phyloP scores from a whole-genome alignment of 164 flowering plant genomes.

The Taxillus chinensis region DNA sequence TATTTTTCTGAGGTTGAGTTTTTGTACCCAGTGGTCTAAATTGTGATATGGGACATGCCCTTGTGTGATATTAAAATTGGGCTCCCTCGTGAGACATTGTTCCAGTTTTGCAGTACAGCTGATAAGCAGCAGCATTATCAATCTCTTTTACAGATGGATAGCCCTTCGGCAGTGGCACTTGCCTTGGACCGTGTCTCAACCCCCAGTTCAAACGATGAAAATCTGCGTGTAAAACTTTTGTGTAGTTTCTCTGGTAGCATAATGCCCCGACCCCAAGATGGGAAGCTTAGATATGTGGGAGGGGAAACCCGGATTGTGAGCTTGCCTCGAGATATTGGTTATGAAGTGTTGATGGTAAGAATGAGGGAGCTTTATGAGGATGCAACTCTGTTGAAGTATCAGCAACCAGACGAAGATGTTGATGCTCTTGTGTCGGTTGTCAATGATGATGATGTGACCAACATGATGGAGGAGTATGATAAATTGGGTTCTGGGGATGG shows the following conservation, averaged over 20 bases:
- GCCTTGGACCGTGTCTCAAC: neutral
- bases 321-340: slow-evolving; percentile 53
- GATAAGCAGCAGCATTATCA: slow-evolving; percentile 15
- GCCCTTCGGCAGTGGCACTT: slow-evolving; percentile 17
- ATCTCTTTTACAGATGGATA: slow-evolving; percentile 34
- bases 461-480: slow-evolving; percentile 99
- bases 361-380: slow-evolving; percentile 81
- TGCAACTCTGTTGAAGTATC: slow-evolving; percentile 67
- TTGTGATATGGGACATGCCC: slow-evolving; percentile 13
- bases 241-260: slow-evolving; percentile 91
- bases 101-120: slow-evolving; percentile 1
- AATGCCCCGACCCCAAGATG: slow-evolving; percentile 87
- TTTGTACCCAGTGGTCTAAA: no score
- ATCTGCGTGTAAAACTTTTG: slow-evolving; percentile 46
- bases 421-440: slow-evolving; percentile 96
- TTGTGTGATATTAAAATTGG: slow-evolving; percentile 19
- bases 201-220: neutral
- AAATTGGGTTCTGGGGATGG: slow-evolving; percentile 80
- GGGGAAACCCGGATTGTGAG: slow-evolving; percentile 93
- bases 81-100: slow-evolving; percentile 7
- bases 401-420: slow-evolving; percentile 98
- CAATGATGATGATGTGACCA: slow-evolving; percentile 87
- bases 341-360: slow-evolving; percentile 61
- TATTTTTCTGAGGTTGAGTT: no score
- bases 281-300: slow-evolving; percentile 90